Evolutionary conservation across 805 yeast genomes (phyloP), one percentile per base, ranked within the genome.

Genomic region (Ascoidea rubescens): DNA sequence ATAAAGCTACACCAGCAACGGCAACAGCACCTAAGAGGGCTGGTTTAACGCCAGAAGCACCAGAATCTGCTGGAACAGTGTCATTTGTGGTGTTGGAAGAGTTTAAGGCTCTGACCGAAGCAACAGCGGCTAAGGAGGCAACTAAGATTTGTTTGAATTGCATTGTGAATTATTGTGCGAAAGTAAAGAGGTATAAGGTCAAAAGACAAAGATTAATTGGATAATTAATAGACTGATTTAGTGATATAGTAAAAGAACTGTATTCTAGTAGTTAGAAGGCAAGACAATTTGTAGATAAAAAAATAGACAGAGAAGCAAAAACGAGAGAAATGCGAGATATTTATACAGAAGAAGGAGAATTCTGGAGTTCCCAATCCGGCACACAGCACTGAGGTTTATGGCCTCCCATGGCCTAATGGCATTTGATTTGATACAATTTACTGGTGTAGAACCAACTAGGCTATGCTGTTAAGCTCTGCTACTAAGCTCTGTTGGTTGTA

Each of bases 21-120:
- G 84, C 86, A 67, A 82, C 87, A 63, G 86, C 90, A 78, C 88
- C 91, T 63, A 82, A 71, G 66, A 81, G 78, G 71, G 85, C 82
- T 66, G 87, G 84, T 71, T 82, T 80, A 65, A 77, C 75, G 69
- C 71, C 73, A 60, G 74, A 68, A 58, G 68, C 72, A 63, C 77
- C 82, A 62, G 76, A 79, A 62, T 72, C 76, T 60, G 68, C 68
- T 57, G 73, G 67, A 46, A 70, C 62, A 59, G 64, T 64, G 61
- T 73, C 71, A 70, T 70, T 71, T 44, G 64, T 52, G 46, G 55
- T 49, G 61, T 59, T 58, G 2, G 43, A 55, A 30, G 60, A 31
- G 75, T 71, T 73, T 57, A 79, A 79, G 62, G 87, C 87, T 64
- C 78, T 76, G 63, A 77, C 55, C 8, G 48, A 49, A 33, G 51